Evolutionary conservation across 2,329 filamentous ascomycete genomes (phyloP).

Genomic region (Beauveria medogensis): DNA sequence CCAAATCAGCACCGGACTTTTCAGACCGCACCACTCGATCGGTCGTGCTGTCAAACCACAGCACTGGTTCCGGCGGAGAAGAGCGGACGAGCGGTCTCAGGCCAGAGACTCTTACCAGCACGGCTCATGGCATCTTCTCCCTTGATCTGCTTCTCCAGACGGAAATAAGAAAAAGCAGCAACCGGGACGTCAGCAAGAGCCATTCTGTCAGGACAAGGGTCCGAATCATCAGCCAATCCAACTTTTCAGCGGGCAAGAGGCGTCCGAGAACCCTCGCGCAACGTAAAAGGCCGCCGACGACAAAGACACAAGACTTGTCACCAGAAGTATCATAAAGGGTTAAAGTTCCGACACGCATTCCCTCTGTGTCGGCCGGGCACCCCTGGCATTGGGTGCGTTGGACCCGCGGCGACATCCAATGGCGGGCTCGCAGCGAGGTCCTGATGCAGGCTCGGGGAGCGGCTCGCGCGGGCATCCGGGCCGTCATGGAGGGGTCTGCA

Average conservation of each 20-base stretch:
- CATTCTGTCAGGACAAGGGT: slow-evolving; percentile 24
- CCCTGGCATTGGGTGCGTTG: slow-evolving; percentile 27
- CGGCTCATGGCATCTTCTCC: slow-evolving; percentile 63
- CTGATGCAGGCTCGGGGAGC: slow-evolving; percentile 55
- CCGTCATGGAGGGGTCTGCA: slow-evolving; percentile 32
- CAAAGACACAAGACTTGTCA: slow-evolving; percentile 57
- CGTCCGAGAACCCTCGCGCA: slow-evolving; percentile 20
- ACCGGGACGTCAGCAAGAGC: slow-evolving; percentile 38
- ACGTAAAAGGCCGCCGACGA: slow-evolving; percentile 56
- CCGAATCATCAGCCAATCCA: slow-evolving; percentile 36
- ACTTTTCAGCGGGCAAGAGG: slow-evolving; percentile 43
- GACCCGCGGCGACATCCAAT: slow-evolving; percentile 29
- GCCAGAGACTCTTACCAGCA: slow-evolving; percentile 64
- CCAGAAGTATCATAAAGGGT: slow-evolving; percentile 75
- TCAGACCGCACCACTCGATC: slow-evolving; percentile 17
- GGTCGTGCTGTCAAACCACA: slow-evolving; percentile 33
- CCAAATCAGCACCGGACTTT: slow-evolving; percentile 1
- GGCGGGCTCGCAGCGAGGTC: slow-evolving; percentile 41
- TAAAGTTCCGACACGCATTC: slow-evolving; percentile 79
- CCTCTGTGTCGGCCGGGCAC: slow-evolving; percentile 37
- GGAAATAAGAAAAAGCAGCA: slow-evolving; percentile 24
- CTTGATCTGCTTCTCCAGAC: slow-evolving; percentile 32
- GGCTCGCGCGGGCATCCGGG: slow-evolving; percentile 36
- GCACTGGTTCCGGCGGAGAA: slow-evolving; percentile 54
- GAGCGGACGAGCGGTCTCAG: slow-evolving; percentile 68